phyloP scores from a whole-genome alignment of 164 flowering plant genomes.

The Macadamia integrifolia region DNA sequence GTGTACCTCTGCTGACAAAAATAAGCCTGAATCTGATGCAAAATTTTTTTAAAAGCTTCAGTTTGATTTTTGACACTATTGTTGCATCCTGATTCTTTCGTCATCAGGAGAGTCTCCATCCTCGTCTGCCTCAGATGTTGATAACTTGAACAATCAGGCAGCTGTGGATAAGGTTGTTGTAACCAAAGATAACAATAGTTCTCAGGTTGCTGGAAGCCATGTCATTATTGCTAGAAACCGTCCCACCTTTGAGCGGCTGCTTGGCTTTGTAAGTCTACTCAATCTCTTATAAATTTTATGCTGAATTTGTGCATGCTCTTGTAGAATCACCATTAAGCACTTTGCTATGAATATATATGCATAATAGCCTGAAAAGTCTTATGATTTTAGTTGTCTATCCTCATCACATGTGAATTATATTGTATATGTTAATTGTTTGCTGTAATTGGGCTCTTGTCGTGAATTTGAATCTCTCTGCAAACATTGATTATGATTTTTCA shows the following conservation, averaged over 20 bases:
- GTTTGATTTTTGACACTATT: background rate
- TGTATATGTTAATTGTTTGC: too few relatives aligned
- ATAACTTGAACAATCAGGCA: conserved; percentile 58
- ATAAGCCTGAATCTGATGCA: background rate
- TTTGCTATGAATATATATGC: too few relatives aligned
- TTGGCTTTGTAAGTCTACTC: conserved; percentile 66
- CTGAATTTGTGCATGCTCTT: background rate
- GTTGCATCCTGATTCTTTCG: background rate
- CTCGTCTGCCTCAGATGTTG: conserved; percentile 88
- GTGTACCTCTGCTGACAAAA: too few relatives aligned
- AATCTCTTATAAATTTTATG: background rate
- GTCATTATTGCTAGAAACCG: conserved; percentile 47
- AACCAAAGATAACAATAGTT: conserved; percentile 32
- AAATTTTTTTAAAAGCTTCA: background rate
- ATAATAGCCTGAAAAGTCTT: too few relatives aligned
- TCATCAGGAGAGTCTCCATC: conserved; percentile 84
- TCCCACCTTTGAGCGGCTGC: conserved; percentile 47
- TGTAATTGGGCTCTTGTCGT: too few relatives aligned
- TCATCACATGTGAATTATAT: too few relatives aligned
- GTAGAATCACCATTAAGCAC: background rate
- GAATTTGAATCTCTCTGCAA: too few relatives aligned
- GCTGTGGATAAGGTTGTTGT: conserved; percentile 36
- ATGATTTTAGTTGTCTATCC: too few relatives aligned
- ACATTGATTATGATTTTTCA: too few relatives aligned
- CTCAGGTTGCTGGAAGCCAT: conserved; percentile 45